phyloP scores from a whole-genome alignment of 169 alveolate genomes.

The Plasmodium gaboni region DNA sequence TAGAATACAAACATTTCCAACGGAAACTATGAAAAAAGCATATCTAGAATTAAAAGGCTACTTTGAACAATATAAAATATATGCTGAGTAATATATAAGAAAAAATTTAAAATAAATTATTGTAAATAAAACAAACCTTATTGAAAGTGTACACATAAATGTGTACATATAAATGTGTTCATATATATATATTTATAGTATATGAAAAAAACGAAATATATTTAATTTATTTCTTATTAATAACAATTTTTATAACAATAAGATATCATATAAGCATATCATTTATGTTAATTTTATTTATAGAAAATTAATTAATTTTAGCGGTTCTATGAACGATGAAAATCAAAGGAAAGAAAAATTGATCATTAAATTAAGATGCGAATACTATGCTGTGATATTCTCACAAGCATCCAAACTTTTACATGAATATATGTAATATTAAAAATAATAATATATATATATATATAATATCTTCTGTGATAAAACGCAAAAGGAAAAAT shows the following conservation, averaged over 20 bases:
- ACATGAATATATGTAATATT: conserved; percentile 63
- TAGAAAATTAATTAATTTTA: conserved; percentile 71
- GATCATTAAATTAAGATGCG: conserved; percentile 68
- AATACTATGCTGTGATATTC: conserved; percentile 73
- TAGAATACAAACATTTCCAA: conserved; percentile 69
- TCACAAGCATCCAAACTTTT: conserved; percentile 72
- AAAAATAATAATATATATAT: conserved; percentile 5
- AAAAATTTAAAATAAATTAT: not conserved
- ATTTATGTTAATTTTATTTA: not conserved
- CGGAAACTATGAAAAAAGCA: conserved; percentile 73
- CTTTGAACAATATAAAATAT: conserved; percentile 75
- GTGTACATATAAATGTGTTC: too few species aligned
- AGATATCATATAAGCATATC: too few species aligned
- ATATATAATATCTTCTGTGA: not conserved
- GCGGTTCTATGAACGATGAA: conserved; percentile 75
- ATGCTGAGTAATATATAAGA: conserved; percentile 54
- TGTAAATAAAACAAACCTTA: too few species aligned
- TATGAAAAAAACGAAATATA: too few species aligned
- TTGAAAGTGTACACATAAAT: too few species aligned
- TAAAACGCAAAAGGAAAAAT: not conserved
- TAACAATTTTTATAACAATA: too few species aligned
- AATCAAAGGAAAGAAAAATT: conserved; percentile 73
- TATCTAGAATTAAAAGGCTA: conserved; percentile 74
- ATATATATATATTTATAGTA: too few species aligned
- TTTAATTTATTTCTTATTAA: too few species aligned